phyloP scores from a whole-genome alignment of 371 early-diverging fungal species.

The Astathelohania contejeani region DNA sequence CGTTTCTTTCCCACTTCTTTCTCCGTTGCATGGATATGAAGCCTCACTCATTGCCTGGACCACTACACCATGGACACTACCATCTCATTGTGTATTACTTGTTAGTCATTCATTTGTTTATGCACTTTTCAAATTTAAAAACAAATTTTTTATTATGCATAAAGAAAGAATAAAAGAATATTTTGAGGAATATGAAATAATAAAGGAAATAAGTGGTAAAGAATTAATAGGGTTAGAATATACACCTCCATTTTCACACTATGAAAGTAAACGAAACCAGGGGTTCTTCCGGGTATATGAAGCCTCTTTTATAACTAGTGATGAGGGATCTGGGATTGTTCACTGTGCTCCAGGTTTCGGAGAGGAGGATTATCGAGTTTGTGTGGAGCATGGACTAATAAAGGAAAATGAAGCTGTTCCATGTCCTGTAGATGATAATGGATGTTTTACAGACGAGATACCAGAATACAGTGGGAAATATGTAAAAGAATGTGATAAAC shows the following conservation, averaged over 20 bases:
- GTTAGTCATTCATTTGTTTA: slow-evolving; percentile 83
- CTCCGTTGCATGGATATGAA: slow-evolving; percentile 59
- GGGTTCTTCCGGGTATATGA: slow-evolving; percentile 72
- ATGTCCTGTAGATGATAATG: slow-evolving; percentile 82
- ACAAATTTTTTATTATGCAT: slow-evolving; percentile 24
- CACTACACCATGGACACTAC: slow-evolving; percentile 99
- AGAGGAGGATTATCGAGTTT: slow-evolving; percentile 97
- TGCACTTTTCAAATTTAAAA: slow-evolving; percentile 67
- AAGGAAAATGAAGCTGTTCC: slow-evolving; percentile 66
- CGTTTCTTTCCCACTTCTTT: slow-evolving; percentile 67
- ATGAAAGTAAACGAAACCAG: slow-evolving; percentile 55
- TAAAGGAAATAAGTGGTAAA: slow-evolving; percentile 57
- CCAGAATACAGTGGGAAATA: slow-evolving; percentile 59
- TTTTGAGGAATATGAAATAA: slow-evolving; percentile 24
- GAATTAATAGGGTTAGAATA: slow-evolving; percentile 74
- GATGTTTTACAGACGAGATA: slow-evolving; percentile 66
- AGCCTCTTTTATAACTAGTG: slow-evolving; percentile 81
- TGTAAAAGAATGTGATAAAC: slow-evolving; percentile 93
- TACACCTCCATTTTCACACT: slow-evolving; percentile 76
- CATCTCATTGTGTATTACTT: slow-evolving; percentile 78
- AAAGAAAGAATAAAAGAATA: slow-evolving; percentile 24
- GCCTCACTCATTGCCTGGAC: slow-evolving; percentile 88
- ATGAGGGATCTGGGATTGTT: slow-evolving; percentile 95
- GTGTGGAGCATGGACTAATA: slow-evolving; percentile 65
- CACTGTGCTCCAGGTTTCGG: slow-evolving; percentile 99